Base-by-base conservation (phyloP, 192 early-diverging fungal genomes). In the Oehlia diaphana region DNA sequence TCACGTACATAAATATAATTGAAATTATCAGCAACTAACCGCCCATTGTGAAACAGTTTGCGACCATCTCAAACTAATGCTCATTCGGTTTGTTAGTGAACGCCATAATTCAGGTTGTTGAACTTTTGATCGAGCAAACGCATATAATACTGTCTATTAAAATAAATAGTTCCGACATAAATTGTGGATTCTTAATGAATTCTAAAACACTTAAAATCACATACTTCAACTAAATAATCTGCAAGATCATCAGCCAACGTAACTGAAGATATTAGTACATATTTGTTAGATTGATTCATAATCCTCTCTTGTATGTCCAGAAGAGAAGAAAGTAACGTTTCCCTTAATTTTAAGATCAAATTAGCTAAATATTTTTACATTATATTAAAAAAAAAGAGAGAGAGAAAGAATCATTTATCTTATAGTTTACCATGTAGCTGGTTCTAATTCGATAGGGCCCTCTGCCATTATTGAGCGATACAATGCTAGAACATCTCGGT, bases 21-120 rank as follows among this genome's bases (percentile, higher is more conserved):
- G 1, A 65, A 9, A 26, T 28, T 44, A 58, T 70, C 6, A 64
- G 28, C 26, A 23, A 9, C 88, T 85, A 86, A 94, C 93, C 70
- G 85, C 85, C 93, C 93, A 95, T 67, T 93, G 91, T 19, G 80
- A 76, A 19, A 92, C 81, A 31, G 85, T 84, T 76, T 93, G 92
- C 12, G 82, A 83, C 88, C 89, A 93, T 5, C 86, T 73, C 5
- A 87, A 82, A 81, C 87, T 83, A n/a, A 78, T 77, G 13, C 81
- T 70, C 68, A 94, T 76, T 0, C 82, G 80, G 19, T 85, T 82
- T 70, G 84, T 80, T 26, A 95, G 73, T 12, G 80, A 83, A 47
- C 82, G 74, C 95, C 95, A 96, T 47, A 89, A 79, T 0, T 82
- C 84, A 3, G 84, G 78, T n/a, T 87, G 75, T 2, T 76, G 76